Base-by-base conservation (phyloP, 805 yeast genomes). In the Candida tibetensis region DNA sequence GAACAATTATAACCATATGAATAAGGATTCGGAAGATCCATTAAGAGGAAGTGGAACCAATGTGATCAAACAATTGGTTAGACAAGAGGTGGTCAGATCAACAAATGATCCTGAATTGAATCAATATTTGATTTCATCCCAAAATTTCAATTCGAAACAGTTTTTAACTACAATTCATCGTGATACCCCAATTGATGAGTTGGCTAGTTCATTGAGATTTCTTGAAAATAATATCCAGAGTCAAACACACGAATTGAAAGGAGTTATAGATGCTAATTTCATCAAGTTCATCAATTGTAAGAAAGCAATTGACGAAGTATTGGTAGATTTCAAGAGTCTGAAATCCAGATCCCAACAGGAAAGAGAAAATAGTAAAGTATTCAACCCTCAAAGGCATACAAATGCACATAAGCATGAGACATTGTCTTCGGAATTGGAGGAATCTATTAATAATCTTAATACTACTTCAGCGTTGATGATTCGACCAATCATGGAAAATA, bases 401-500 rank as follows among this genome's bases (percentile, higher is more conserved):
- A 39, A 27, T 8, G 47, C 40, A 28, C 45, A 34, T 35, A 44
- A 46, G 13, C 51, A 55, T 30, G 60, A 56, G 10, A 44, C 65
- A 1, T 49, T 69, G 22, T 50, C 52, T 18, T 48, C 62, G 4
- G 70, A 61, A 36, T 51, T 69, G 26, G 74, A 69, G 45, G 66
- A 59, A 32, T 53, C 68, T 3, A 53, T 69, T 27, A 65, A 66
- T 39, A 64, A 65, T 44, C 49, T 69, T 32, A 67, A 65, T 36
- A 46, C 62, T 23, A 53, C 67, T 1, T 58, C 71, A 0, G 48
- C 67, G 5, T 48, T 66, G 30, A 59, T 66, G 58, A 66, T 69
- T 21, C 51, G 72, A 31, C 74, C 74, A 4, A 62, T 69, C 10
- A 50, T 58, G 45, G 73, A 69, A 26, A 64, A 64, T 39, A 58